Conservation (phyloP, 78 protist species). For the Dictyostelium firmibasis region DNA sequence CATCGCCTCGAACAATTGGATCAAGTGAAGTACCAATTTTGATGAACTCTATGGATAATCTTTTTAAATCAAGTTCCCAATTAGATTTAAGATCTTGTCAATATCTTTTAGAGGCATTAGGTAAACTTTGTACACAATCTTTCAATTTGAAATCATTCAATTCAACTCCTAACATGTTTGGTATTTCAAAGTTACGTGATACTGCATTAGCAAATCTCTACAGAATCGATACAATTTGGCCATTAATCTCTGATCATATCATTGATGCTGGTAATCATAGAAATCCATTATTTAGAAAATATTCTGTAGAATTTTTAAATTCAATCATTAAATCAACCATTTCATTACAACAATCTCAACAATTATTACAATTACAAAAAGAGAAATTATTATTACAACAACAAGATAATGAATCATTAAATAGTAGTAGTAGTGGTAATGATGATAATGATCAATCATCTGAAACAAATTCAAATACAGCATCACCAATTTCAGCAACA, state of each 20-base stretch:
- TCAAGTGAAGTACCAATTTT: constrained; percentile 52
- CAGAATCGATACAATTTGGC: constrained; percentile 71
- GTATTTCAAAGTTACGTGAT: constrained; percentile 47
- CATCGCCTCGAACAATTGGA: constrained; percentile 16
- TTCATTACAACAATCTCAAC: not conserved
- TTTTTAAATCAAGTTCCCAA: constrained; percentile 26
- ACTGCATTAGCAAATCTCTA: constrained; percentile 44
- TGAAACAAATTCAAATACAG: not conserved
- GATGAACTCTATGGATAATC: constrained; percentile 48
- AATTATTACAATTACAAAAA: not conserved
- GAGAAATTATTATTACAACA: not conserved
- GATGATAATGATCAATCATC: not conserved
- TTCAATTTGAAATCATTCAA: constrained; percentile 37
- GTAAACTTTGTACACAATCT: constrained; percentile 33
- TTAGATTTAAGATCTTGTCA: constrained; percentile 45
- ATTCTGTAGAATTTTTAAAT: constrained; percentile 43
- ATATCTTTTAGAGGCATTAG: constrained; percentile 48
- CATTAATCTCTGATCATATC: constrained; percentile 33
- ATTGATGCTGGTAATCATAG: constrained; percentile 56
- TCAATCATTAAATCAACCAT: constrained; percentile 29
- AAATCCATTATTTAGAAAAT: constrained; percentile 43
- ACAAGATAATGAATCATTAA: not conserved
- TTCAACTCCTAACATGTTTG: constrained; percentile 55
- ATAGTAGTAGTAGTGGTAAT: not conserved
- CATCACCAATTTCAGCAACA: not conserved